A percentile compares a stretch with the other conserved stretches of the same genome.
These are phyloP conservation scores for Metschnikowia matae DNA, from an alignment of 805 yeast genomes.

Conservation along the genomic window DNA sequence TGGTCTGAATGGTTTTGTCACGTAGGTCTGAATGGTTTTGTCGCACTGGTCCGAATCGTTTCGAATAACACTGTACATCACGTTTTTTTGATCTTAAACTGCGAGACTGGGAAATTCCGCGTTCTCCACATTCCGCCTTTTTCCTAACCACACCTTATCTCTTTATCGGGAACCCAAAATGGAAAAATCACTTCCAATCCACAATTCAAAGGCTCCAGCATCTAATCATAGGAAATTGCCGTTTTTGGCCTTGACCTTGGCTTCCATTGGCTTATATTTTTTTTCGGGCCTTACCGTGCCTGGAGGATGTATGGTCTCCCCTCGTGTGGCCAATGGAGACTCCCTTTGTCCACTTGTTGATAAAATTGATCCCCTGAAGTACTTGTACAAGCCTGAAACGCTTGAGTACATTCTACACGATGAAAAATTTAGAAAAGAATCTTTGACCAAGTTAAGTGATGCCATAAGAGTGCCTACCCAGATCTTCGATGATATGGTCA, in stretches of 20 bases:
- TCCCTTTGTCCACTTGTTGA: constrained; percentile 33
- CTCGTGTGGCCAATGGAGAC: constrained; percentile 22
- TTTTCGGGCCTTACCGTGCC: not conserved
- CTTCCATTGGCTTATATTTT: not conserved
- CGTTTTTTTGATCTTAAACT: not conserved
- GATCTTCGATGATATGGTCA: constrained; percentile 28
- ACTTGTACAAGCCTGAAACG: constrained; percentile 20
- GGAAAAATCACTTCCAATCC: constrained; percentile 2
- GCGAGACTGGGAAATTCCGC: not conserved
- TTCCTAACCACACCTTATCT: not conserved
- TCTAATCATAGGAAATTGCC: not conserved
- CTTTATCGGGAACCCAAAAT: not conserved
- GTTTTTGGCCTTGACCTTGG: not conserved
- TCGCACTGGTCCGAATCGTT: no score
- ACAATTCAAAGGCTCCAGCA: not conserved
- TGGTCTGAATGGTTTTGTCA: no score
- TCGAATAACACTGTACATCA: no score
- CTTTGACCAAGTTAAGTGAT: constrained; percentile 22
- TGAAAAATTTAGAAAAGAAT: constrained; percentile 20
- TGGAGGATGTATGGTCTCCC: not conserved
- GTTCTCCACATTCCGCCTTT: not conserved
- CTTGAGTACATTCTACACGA: constrained; percentile 26
- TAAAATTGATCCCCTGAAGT: constrained; percentile 26
- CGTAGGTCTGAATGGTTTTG: no score
- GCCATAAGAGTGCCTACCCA: constrained; percentile 33